Percentiles rank a stretch among this genome's conserved stretches.
Conservation (phyloP, 1,284 basidiomycete genomes). For the Schizophyllum amplum region DNA sequence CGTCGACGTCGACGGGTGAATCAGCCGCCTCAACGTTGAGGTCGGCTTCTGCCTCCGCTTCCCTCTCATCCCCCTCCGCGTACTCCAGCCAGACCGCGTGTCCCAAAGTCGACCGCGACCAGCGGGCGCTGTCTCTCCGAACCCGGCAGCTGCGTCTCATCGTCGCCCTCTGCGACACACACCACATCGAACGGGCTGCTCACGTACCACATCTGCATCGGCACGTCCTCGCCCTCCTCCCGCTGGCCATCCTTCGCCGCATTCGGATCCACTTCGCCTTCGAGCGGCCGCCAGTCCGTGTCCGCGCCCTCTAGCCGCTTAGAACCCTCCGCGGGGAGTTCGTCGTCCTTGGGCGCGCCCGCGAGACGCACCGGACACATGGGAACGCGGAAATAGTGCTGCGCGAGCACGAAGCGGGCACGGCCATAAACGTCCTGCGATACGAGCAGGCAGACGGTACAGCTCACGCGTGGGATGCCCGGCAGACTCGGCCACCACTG, state of each 20-base stretch:
- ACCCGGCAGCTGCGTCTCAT: slow-evolving; percentile 24
- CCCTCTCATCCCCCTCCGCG: slow-evolving; percentile 16
- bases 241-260: slow-evolving; percentile 14
- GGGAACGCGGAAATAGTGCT: slow-evolving; percentile 68
- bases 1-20: slow-evolving; percentile 1
- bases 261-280: background rate
- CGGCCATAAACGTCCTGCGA: slow-evolving; percentile 46
- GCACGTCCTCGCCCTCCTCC: slow-evolving; percentile 15
- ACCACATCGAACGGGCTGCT: slow-evolving; percentile 63
- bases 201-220: slow-evolving; percentile 60
- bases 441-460: slow-evolving; percentile 61
- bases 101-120: slow-evolving; percentile 71
- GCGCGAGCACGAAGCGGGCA: slow-evolving; percentile 58
- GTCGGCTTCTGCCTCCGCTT: slow-evolving; percentile 15
- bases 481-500: slow-evolving; percentile 70
- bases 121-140: slow-evolving; percentile 51
- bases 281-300: background rate
- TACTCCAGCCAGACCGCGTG: slow-evolving; percentile 71
- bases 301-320: background rate
- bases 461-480: slow-evolving; percentile 53
- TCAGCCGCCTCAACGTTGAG: background rate
- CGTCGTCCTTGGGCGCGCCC: slow-evolving; percentile 19
- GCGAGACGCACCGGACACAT: background rate
- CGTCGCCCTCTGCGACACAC: slow-evolving; percentile 44
- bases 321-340: background rate